phyloP scores from a whole-genome alignment of 768 basidiomycete genomes.

The Suillus sp. region DNA sequence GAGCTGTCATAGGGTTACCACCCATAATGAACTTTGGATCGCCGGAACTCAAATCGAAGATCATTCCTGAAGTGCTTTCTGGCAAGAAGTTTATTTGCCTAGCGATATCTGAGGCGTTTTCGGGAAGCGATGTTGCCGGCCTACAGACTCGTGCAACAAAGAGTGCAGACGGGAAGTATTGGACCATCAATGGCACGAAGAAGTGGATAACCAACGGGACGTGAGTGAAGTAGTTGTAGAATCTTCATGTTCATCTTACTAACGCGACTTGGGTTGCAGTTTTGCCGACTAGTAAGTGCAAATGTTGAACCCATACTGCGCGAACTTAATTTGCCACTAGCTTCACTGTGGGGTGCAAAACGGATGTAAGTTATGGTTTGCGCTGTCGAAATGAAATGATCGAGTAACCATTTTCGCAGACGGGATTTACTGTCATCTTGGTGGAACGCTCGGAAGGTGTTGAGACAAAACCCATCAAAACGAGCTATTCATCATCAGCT shows the following conservation, averaged over 20 bases:
- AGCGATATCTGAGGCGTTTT: conserved; percentile 88
- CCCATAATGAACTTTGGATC: conserved; percentile 84
- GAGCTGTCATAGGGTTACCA: conserved; percentile 82
- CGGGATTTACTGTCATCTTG: conserved; percentile 82
- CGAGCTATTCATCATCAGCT: conserved; percentile 75
- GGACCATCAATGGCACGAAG: conserved; percentile 83
- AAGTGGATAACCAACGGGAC: conserved; percentile 87
- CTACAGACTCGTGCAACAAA: conserved; percentile 77
- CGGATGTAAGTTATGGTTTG: conserved; percentile 39
- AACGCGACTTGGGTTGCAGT: conserved; percentile 22
- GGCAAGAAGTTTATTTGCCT: conserved; percentile 86
- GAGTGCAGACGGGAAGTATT: conserved; percentile 79
- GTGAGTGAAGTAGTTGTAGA: conserved; percentile 31
- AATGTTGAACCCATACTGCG: conserved; percentile 33
- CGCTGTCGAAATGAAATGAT: conserved; percentile 14
- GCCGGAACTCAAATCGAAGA: conserved; percentile 54
- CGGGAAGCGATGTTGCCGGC: conserved; percentile 83
- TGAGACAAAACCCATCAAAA: conserved; percentile 85
- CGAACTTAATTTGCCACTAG: conserved; percentile 35
- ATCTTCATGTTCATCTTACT: neutral
- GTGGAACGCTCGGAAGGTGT: conserved; percentile 82
- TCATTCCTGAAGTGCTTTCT: conserved; percentile 66
- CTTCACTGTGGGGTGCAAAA: conserved; percentile 76
- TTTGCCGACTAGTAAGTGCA: conserved; percentile 35
- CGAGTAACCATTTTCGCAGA: conserved; percentile 31